These are phyloP conservation scores for Rhodomyrtus psidioides DNA, from an alignment of 441 rosid genomes.

Conservation along the genomic window DNA sequence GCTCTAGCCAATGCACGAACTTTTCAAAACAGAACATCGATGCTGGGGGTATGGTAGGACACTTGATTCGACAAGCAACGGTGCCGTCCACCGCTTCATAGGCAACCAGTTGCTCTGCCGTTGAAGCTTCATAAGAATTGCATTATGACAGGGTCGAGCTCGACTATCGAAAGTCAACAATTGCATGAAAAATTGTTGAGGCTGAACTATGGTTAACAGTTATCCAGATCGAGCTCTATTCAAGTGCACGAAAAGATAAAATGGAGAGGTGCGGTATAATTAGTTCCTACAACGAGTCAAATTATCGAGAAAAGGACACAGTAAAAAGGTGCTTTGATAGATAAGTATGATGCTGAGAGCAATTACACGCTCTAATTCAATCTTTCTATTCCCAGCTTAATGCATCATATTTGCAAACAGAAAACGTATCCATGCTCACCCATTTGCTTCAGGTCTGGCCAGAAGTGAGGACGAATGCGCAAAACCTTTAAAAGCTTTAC, in stretches of 20 bases:
- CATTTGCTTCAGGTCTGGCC: neutral
- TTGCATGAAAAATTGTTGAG: neutral
- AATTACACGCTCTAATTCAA: neutral
- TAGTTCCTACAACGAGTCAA: neutral
- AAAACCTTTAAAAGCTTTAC: neutral
- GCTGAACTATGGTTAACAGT: neutral
- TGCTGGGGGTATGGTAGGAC: neutral
- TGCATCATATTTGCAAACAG: neutral
- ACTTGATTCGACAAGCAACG: neutral
- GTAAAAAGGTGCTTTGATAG: neutral
- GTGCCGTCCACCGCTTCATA: neutral
- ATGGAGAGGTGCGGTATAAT: neutral
- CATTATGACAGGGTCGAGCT: neutral
- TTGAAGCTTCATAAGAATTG: neutral
- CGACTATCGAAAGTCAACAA: neutral
- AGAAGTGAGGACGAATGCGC: neutral
- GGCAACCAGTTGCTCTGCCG: neutral
- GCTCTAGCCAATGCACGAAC: neutral
- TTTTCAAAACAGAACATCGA: neutral
- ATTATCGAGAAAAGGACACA: neutral
- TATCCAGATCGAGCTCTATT: neutral
- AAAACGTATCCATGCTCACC: neutral
- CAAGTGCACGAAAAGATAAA: neutral
- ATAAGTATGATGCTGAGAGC: neutral
- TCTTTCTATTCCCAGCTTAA: neutral